Base-by-base conservation (phyloP, 257 asterid genomes). In the Nicotiana noctiflora region DNA sequence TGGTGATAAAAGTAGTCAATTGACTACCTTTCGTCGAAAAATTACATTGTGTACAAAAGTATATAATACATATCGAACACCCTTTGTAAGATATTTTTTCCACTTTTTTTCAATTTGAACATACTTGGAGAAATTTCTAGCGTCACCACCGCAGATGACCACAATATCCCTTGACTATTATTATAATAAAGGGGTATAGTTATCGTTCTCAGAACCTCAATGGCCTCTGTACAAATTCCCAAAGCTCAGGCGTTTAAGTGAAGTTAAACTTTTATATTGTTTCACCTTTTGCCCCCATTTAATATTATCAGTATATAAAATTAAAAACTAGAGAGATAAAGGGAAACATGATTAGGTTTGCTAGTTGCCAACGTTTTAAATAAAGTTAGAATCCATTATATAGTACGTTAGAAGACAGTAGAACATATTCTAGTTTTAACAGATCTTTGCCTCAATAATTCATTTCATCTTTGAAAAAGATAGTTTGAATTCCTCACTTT, bases 361-460 rank as follows among this genome's bases (percentile, higher is more conserved):
- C 14, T 23, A 72, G 37, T 46, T 72, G 78, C 78, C 40, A 72
- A 46, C 46, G 23, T 23, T 72, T 46, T 7, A 46, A 72, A 34
- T 25, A 72, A 72, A 72, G 77, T 70, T 29, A 70, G 14, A 72
- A 72, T 46, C 23, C 78, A 72, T 72, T 46, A 72, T 46, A 72
- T 46, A 13, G 32, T 31, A 31, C 32, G 32, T 3, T 31, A 31
- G 32, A 4, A 31, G 32, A 31, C 32, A 31, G 5, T 31, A 31
- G 32, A 2, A 31, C 32, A 3, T 31, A 31, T 31, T 31, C 32
- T 31, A 31, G 78, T 72, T 72, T 72, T 72, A 72, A 72, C 60
- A 72, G 21, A 72, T 46, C 2, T 21, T 2, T 70, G 59, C 15
- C 15, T 21, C 59, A 72, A 46, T 72, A 46, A 72, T 72, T 72